phyloP scores from a whole-genome alignment of 305 asterid species.

The Ilex paraguariensis region DNA sequence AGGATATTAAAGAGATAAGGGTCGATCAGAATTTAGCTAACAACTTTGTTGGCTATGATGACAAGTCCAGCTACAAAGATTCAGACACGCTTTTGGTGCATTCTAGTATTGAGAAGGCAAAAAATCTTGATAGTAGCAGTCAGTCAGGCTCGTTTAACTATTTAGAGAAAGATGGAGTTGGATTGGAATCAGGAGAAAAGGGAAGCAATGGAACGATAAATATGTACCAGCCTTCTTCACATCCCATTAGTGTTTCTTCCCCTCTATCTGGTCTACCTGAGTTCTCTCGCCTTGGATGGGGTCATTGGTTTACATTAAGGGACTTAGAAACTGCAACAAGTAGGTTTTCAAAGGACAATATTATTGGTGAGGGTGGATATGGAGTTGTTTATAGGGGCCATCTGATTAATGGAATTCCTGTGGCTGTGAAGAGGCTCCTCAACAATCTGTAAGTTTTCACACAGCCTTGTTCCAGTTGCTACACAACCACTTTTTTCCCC shows the following conservation, averaged over 20 bases:
- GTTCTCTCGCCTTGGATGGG: slow-evolving; percentile 82
- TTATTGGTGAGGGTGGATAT: slow-evolving; percentile 83
- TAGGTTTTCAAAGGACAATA: slow-evolving; percentile 52
- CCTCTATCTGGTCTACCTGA: slow-evolving; percentile 63
- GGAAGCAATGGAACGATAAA: slow-evolving; percentile 4
- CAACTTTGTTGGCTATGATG: slow-evolving; percentile 19
- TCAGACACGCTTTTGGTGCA: slow-evolving; percentile 39
- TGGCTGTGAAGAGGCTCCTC: slow-evolving; percentile 69
- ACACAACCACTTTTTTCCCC: not conserved
- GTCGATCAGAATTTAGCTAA: slow-evolving; percentile 50
- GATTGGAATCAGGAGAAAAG: slow-evolving; percentile 33
- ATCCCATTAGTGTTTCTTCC: slow-evolving; percentile 27
- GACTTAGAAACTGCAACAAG: slow-evolving; percentile 61
- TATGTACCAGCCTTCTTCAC: slow-evolving; percentile 16
- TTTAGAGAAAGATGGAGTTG: slow-evolving; percentile 22
- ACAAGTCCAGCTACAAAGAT: slow-evolving; percentile 38
- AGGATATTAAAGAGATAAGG: slow-evolving; percentile 58
- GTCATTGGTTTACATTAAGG: slow-evolving; percentile 76
- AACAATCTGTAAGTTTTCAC: slow-evolving; percentile 55
- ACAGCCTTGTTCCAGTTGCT: not conserved
- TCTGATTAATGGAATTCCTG: slow-evolving; percentile 50
- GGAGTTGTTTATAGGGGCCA: slow-evolving; percentile 69
- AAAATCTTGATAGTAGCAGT: slow-evolving; percentile 21
- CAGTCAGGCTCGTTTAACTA: slow-evolving; percentile 34
- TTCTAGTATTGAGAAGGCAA: slow-evolving; percentile 37